phyloP scores from a whole-genome alignment of 768 basidiomycete genomes.

The Filobasidium floriforme region DNA sequence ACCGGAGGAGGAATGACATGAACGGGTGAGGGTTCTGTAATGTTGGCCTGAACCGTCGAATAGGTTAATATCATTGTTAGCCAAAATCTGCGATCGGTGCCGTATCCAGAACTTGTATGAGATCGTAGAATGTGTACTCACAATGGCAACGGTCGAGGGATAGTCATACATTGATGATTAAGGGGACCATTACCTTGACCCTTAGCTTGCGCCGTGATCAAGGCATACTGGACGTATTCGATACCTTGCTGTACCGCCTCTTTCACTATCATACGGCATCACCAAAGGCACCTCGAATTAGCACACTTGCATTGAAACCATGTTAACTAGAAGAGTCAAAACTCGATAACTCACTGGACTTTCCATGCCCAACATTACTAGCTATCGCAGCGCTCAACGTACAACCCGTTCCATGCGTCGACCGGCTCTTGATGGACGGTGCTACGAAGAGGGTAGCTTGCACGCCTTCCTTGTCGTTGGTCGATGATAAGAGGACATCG shows the following conservation, averaged over 20 bases:
- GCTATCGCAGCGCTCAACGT: slow-evolving; percentile 79
- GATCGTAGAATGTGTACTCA: slow-evolving; percentile 45
- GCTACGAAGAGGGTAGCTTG: slow-evolving; percentile 22
- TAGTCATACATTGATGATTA: slow-evolving; percentile 68
- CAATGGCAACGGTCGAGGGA: slow-evolving; percentile 52
- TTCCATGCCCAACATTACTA: slow-evolving; percentile 56
- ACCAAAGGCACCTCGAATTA: too few species aligned
- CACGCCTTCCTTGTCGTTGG: not conserved
- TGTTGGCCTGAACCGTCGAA: slow-evolving; percentile 51
- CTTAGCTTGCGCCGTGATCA: slow-evolving; percentile 59
- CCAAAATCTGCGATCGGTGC: too few species aligned
- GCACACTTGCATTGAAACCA: too few species aligned
- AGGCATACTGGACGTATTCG: slow-evolving; percentile 66
- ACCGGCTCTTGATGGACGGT: slow-evolving; percentile 54
- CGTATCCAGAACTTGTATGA: not conserved
- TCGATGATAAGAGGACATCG: slow-evolving; percentile 31
- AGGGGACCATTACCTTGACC: slow-evolving; percentile 76
- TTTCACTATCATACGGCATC: slow-evolving; percentile 47
- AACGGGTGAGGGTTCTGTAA: slow-evolving; percentile 61
- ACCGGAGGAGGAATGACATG: slow-evolving; percentile 57
- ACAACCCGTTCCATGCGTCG: slow-evolving; percentile 86
- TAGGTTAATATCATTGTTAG: too few species aligned
- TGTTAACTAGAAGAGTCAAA: too few species aligned
- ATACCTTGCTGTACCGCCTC: slow-evolving; percentile 59
- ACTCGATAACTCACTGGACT: slow-evolving; percentile 45